Evolutionary conservation across 208 protist species (phyloP).

Genomic region (Leishmania gerbilli): DNA sequence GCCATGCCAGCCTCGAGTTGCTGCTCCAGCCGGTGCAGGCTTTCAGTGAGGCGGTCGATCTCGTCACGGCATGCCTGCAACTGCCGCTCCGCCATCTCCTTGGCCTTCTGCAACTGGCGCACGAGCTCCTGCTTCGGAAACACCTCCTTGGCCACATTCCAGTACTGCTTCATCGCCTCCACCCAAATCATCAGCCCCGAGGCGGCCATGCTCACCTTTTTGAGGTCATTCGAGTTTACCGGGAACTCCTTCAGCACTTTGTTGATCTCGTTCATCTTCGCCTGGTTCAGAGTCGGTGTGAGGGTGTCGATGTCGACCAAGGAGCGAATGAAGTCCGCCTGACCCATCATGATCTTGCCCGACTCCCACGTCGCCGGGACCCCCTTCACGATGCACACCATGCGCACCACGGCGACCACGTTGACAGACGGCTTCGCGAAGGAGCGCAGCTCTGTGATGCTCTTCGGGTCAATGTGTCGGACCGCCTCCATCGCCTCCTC

Average conservation of each 20-base stretch:
- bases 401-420: conserved; percentile 96
- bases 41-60: conserved; percentile 93
- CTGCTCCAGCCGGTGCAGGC: conserved; percentile 89
- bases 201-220: conserved; percentile 92
- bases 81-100: conserved; percentile 90
- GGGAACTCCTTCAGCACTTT: conserved; percentile 92
- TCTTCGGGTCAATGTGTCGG: conserved; percentile 94
- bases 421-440: conserved; percentile 96
- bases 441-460: conserved; percentile 97
- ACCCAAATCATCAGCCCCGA: conserved; percentile 97
- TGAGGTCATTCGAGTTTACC: conserved; percentile 91
- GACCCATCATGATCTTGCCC: conserved; percentile 93
- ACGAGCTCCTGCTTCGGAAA: conserved; percentile 96
- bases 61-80: conserved; percentile 87
- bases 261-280: conserved; percentile 95
- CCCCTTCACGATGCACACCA: conserved; percentile 94
- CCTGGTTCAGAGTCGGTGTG: conserved; percentile 88
- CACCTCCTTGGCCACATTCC: conserved; percentile 97
- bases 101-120: conserved; percentile 91
- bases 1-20: conserved; percentile 89
- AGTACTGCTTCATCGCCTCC: conserved; percentile 97
- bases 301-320: conserved; percentile 92
- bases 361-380: conserved; percentile 89
- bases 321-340: conserved; percentile 90
- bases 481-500: conserved; percentile 97